These are phyloP conservation scores for Elongisporangium senticosum DNA, from an alignment of 352 stramenopile genomes.

Conservation along the genomic window DNA sequence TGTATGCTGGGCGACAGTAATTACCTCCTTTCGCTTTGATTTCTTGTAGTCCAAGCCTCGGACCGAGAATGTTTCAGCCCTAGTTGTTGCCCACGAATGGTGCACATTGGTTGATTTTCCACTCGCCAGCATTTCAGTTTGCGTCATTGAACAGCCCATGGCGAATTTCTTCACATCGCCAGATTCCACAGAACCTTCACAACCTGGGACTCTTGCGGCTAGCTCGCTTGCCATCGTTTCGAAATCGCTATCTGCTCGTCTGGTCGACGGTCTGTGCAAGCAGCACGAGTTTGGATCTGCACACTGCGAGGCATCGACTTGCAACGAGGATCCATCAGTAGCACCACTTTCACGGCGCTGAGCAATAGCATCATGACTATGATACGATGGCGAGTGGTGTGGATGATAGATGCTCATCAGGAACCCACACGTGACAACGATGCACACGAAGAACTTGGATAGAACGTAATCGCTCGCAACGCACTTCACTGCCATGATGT, in stretches of 20 bases:
- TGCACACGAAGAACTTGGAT: constrained; percentile 53
- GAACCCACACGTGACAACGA: constrained; percentile 40
- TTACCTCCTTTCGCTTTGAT: constrained; percentile 69
- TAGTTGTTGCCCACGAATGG: constrained; percentile 44
- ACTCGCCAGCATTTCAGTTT: constrained; percentile 33
- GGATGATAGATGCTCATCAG: constrained; percentile 56
- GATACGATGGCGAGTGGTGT: background rate
- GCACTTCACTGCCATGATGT: constrained; percentile 65
- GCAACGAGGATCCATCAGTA: constrained; percentile 1
- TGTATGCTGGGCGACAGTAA: background rate
- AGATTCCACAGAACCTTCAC: background rate
- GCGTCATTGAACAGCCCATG: constrained; percentile 53
- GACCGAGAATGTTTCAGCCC: constrained; percentile 60
- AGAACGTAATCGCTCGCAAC: constrained; percentile 62
- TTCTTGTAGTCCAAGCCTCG: constrained; percentile 81
- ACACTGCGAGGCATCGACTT: constrained; percentile 15
- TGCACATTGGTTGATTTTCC: constrained; percentile 45
- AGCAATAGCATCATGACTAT: background rate
- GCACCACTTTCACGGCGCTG: background rate
- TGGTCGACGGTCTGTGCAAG: constrained; percentile 25
- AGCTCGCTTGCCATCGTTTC: background rate
- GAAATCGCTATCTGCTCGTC: constrained; percentile 7
- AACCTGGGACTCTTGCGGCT: background rate
- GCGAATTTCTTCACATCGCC: constrained; percentile 34
- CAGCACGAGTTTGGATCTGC: constrained; percentile 42